Evolutionary conservation across 2,329 filamentous ascomycete species (phyloP), one percentile per base, ranked within the genome.

Genomic region (Aspergillus sp.): DNA sequence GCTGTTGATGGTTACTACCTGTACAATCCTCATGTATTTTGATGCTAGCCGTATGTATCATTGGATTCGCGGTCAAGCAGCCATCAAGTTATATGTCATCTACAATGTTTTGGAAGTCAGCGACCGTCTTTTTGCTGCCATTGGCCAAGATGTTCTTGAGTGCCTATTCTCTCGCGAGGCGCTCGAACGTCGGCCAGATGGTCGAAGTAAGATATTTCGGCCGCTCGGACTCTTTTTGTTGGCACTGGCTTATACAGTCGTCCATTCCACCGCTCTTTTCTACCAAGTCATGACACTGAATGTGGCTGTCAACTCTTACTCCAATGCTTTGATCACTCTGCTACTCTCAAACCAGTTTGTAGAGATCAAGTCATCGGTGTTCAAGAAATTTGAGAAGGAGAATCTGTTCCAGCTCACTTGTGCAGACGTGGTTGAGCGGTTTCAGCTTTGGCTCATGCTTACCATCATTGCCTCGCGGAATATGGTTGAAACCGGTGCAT

Each of bases 1-100:
- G 0, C 81, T 91, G 19, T 84, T 99, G 58, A 93, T 99, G 60
- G 84, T 97, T 49, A 87, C 85, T 68, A 97, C 91, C 69, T 96
- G 91, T 66, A 80, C 89, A 52, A 86, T 93, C 14, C 80, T 99
- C 51, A 93, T 96, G 87, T 88, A 86, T 23, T 88, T 99, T 46
- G 96, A 99, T 72, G 95, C 95, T 6, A 97, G 93, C 70, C 87
- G 93, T 52, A 97, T 98, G 91, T 99, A 99, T 70, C 95, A 99
- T 73, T 93, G 93, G 68, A 96, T 99, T 66, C 89, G 93, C 47
- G 95, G 92, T 0, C 95, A 99, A 74, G 93, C 93, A 2, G 93
- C 93, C 7, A 97, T 99, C 77, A 99, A 99, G 72, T 84, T 99
- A 11, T 99, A 99, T 73, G 95, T 99, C 58, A 98, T 99, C 55